Evolutionary conservation across 2,329 filamentous ascomycete species (phyloP), one percentile per base, ranked within the genome.

Genomic region (Cladophialophora chaetospira): DNA sequence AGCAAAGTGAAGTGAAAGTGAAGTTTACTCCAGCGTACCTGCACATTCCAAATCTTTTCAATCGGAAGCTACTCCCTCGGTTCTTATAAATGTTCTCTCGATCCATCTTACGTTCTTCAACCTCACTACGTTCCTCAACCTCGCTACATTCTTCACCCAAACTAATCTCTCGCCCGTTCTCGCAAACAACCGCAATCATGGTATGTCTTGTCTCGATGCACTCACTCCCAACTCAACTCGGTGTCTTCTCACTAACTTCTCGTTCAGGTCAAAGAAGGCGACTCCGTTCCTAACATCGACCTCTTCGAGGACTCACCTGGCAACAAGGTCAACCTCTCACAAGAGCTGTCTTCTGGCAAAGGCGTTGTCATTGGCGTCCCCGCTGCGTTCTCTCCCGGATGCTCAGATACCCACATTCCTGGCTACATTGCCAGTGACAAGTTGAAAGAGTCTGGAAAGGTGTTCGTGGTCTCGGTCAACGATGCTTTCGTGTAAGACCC

Each of bases 381-480:
- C 1, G 89, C 88, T 48, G 89, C 89, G 53, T 93, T 91, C 75
- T 83, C 81, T 79, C 85, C 85, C 35, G 76, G 80, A 9, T 88
- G 86, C 76, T 86, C 83, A 15, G 80, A 82, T 63, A 79, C 77
- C 46, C 93, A 97, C 71, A 80, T 97, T 43, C 93, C 93, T 0
- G 88, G 89, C 53, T 97, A 91, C 76, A 53, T 97, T 73, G 86
- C 85, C 69, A 88, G 90, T 70, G 62, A 64, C 33, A 85, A 87
- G 71, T 81, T 95, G 66, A 89, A 89, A 76, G 80, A 87, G 59
- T 90, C 89, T 26, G 92, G 91, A 46, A 81, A 88, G 68, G 89
- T 96, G 43, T 96, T 95, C 69, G 90, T 97, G 36, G 85, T 97
- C 55, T 86, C 89, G 13, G 92, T 97, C 70, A 97, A 97, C 71